Base-by-base conservation (phyloP, 108 stramenopile species). In the Chaetoceros muelleri region DNA sequence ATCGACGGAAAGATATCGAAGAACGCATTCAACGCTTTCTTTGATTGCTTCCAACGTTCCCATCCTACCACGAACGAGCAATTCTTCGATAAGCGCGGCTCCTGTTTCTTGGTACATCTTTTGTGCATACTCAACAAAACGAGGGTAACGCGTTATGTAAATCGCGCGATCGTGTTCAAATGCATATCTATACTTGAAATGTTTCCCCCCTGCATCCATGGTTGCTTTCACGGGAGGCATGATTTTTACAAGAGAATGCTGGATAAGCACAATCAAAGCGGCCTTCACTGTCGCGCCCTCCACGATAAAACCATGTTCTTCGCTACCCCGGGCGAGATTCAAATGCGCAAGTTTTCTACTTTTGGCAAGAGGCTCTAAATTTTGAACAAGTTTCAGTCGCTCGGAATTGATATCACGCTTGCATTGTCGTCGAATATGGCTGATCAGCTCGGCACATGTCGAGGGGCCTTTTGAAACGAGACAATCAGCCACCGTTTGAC, bases 401-500 rank as follows among this genome's bases (percentile, higher is more conserved):
- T 24, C 25, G 24, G 23, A 40, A 28, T 58, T 58, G 24, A 24
- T 45, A 31, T 21, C 47, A 19, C 31, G 60, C 27, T 71, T 30
- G 46, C 75, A 82, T 18, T 72, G 57, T 8, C 48, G 47, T 29
- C 73, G 52, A 21, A 88, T 73, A 24, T 47, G 48, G 28, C 61
- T 3, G 19, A 78, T 26, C 20, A 84, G 53, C 48, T 82, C 72
- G 17, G 65, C 18, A 23, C 84, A 34, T 8, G 81, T 76, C 1
- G 65, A 70, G 0, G 73, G 40, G 2, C 70, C 75, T 22, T 71
- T 67, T 20, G 72, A 55, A 20, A 71, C 69, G 27, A 91, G 62
- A 20, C 66, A 69, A 72, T 91, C 90, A 2, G 81, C 77, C 23
- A 87, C 84, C 2, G 82, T 72, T 65, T 91, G 85, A 44, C 78